phyloP scores from a whole-genome alignment of 169 alveolate species.

The Cardiosporidium cionae region DNA sequence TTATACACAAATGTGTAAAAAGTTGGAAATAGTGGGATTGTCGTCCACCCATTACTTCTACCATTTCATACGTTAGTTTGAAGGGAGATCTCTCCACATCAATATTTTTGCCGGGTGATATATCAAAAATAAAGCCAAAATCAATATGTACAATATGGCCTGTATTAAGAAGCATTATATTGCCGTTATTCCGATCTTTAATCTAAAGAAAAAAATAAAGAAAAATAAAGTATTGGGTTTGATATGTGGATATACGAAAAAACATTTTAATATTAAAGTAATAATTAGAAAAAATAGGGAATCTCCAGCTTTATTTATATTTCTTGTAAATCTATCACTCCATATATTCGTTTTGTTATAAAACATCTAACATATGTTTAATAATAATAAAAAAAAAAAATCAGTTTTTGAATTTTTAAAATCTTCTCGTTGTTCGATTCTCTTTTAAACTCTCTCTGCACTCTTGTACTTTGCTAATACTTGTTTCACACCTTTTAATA shows the following conservation, averaged over 20 bases:
- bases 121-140: constrained; percentile 91
- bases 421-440: too few relatives aligned
- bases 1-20: constrained; percentile 34
- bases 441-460: too few relatives aligned
- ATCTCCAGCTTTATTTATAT: too few relatives aligned
- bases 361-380: too few relatives aligned
- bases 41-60: constrained; percentile 80
- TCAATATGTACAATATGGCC: constrained; percentile 95
- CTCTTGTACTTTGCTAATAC: too few relatives aligned
- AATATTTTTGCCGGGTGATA: constrained; percentile 91
- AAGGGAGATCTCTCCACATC: constrained; percentile 92
- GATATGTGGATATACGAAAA: neutral
- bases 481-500: too few relatives aligned
- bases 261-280: neutral
- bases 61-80: constrained; percentile 92
- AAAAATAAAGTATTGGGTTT: neutral
- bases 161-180: constrained; percentile 71
- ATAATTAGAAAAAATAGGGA: neutral
- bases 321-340: too few relatives aligned
- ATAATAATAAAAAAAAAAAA: too few relatives aligned
- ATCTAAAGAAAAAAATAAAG: constrained; percentile 55
- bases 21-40: constrained; percentile 21
- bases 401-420: too few relatives aligned
- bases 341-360: too few relatives aligned
- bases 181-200: constrained; percentile 94